phyloP scores from a whole-genome alignment of 1,139 yeast species.

The Blastobotrys illinoisensis region DNA sequence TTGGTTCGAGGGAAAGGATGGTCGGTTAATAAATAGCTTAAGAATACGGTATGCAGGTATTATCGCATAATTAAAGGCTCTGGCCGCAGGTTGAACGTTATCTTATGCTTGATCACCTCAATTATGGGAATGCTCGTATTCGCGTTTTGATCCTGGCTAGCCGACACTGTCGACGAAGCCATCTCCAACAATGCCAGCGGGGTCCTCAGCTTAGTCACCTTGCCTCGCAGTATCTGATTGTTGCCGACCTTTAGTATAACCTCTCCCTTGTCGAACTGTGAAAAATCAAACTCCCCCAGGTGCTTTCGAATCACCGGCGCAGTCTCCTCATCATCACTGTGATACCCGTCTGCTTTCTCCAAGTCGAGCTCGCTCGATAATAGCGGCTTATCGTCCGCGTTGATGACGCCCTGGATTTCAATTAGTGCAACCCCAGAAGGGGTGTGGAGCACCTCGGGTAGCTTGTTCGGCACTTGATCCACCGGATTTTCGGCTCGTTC shows the following conservation, averaged over 20 bases:
- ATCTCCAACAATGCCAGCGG: slow-evolving; percentile 33
- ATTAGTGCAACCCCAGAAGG: slow-evolving; percentile 30
- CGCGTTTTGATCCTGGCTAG: slow-evolving; percentile 11
- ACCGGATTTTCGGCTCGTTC: not conserved
- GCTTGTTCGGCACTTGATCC: slow-evolving; percentile 2
- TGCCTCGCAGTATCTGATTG: slow-evolving; percentile 34
- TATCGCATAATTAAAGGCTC: slow-evolving; percentile 22
- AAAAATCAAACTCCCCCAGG: slow-evolving; percentile 25
- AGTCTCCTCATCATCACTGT: slow-evolving; percentile 10
- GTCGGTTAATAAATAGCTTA: not conserved
- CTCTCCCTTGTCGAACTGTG: slow-evolving; percentile 21
- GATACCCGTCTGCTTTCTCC: not conserved
- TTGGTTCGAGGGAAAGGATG: too few species aligned
- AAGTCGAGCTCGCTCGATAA: slow-evolving; percentile 17
- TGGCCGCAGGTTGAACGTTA: slow-evolving; percentile 32
- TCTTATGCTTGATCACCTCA: slow-evolving; percentile 30
- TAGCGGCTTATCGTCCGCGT: slow-evolving; percentile 25
- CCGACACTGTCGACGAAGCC: slow-evolving; percentile 5
- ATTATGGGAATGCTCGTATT: slow-evolving; percentile 23
- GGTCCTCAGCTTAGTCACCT: slow-evolving; percentile 27
- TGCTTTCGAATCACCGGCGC: slow-evolving; percentile 7
- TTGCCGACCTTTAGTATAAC: slow-evolving; percentile 30
- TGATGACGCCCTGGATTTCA: slow-evolving; percentile 32
- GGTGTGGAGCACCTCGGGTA: slow-evolving; percentile 28
- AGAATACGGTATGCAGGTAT: not conserved